Evolutionary conservation across 2,329 filamentous ascomycete species (phyloP).

Genomic region (Colletotrichum theobromicola): DNA sequence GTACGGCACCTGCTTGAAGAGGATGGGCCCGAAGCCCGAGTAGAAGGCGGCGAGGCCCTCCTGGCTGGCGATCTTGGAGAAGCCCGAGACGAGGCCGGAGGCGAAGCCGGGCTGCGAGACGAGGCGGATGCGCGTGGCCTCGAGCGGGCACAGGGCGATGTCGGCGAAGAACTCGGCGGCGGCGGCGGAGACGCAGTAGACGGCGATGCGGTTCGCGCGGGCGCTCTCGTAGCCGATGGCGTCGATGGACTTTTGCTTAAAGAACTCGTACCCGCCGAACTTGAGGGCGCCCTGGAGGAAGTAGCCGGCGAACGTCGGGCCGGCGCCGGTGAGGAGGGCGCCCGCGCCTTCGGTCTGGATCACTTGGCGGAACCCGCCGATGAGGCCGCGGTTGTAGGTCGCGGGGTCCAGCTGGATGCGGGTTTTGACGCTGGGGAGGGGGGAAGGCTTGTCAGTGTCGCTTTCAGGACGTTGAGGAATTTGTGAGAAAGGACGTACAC

Average conservation of each 20-base stretch:
- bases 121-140: constrained; percentile 92
- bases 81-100: constrained; percentile 78
- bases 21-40: constrained; percentile 86
- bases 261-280: constrained; percentile 94
- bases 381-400: constrained; percentile 87
- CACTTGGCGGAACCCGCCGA: constrained; percentile 87
- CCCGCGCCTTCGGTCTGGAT: constrained; percentile 83
- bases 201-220: constrained; percentile 77
- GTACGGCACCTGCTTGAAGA: constrained; percentile 89
- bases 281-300: constrained; percentile 95
- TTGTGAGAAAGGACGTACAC: constrained; percentile 74
- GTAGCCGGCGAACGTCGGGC: constrained; percentile 87
- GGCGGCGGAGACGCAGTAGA: constrained; percentile 77
- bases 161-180: constrained; percentile 74
- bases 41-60: constrained; percentile 90
- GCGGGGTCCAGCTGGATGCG: constrained; percentile 90
- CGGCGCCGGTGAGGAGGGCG: constrained; percentile 84
- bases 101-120: constrained; percentile 88
- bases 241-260: constrained; percentile 92
- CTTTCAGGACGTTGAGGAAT: not conserved
- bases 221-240: constrained; percentile 78
- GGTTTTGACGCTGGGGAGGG: constrained; percentile 83
- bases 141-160: constrained; percentile 87
- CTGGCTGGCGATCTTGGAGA: constrained; percentile 81
- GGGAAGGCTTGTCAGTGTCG: too few species aligned